A percentile compares a stretch with the other conserved stretches of the same genome.
Conservation (phyloP, 1,284 basidiomycete genomes). For the Fomitopsis betulina region DNA sequence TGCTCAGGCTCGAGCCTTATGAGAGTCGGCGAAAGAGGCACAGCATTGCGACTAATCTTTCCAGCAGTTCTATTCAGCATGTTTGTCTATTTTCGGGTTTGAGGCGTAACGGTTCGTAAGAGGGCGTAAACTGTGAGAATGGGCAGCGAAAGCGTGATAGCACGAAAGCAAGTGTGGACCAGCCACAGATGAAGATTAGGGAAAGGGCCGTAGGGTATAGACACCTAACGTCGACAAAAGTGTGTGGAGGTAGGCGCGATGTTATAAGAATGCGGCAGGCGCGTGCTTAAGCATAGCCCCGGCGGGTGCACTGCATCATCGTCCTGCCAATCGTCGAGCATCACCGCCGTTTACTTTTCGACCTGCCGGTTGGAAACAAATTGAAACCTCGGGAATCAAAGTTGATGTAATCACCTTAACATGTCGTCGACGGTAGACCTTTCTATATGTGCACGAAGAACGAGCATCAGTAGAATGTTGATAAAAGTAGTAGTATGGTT, state of each 20-base stretch:
- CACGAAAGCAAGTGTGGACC: slow-evolving; percentile 9
- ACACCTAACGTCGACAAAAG: slow-evolving; percentile 6
- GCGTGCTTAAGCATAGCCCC: neutral
- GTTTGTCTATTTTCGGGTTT: neutral
- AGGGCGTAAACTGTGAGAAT: neutral
- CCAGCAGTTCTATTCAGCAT: slow-evolving; percentile 19
- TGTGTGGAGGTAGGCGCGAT: neutral
- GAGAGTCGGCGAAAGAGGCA: slow-evolving; percentile 10
- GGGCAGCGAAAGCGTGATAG: slow-evolving; percentile 5
- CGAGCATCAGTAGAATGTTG: too few species aligned
- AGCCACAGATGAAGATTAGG: slow-evolving; percentile 3
- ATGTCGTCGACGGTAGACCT: neutral
- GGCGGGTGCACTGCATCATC: slow-evolving; percentile 5
- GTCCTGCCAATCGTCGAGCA: slow-evolving; percentile 7
- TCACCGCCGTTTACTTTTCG: neutral
- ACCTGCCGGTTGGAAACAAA: neutral
- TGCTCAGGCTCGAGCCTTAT: slow-evolving; percentile 18
- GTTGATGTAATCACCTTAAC: neutral
- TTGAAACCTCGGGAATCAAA: neutral
- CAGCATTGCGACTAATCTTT: slow-evolving; percentile 11
- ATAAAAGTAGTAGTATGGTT: too few species aligned
- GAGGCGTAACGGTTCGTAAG: slow-evolving; percentile 2
- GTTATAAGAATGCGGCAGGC: neutral
- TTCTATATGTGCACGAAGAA: neutral
- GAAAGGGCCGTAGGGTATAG: slow-evolving; percentile 1